These are phyloP conservation scores for Mycena haematopus DNA, from an alignment of 768 basidiomycete genomes.

Conservation along the genomic window DNA sequence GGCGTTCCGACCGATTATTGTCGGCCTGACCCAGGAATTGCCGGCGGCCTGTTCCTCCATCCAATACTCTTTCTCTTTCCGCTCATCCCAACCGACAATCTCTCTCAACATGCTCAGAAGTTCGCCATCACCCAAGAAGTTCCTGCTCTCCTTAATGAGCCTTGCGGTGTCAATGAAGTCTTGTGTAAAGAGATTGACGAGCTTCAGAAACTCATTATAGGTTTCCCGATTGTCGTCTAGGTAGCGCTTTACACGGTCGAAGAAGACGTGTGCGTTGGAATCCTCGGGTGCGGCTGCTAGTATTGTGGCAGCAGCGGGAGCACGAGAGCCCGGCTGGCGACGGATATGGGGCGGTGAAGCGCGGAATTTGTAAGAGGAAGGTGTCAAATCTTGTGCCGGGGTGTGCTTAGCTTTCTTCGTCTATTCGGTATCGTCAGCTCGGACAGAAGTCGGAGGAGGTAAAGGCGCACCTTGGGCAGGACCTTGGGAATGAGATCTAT, in stretches of 20 bases:
- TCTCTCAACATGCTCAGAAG: constrained; percentile 83
- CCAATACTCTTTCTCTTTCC: constrained; percentile 63
- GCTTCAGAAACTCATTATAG: constrained; percentile 94
- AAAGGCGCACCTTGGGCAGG: constrained; percentile 44
- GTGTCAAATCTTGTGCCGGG: constrained; percentile 45
- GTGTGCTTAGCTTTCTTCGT: constrained; percentile 45
- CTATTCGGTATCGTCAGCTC: constrained; percentile 24
- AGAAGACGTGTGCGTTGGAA: constrained; percentile 57
- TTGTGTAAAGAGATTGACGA: constrained; percentile 94
- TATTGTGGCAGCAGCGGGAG: constrained; percentile 34
- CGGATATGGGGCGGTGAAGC: constrained; percentile 42
- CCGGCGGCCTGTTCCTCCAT: constrained; percentile 53
- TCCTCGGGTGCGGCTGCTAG: constrained; percentile 33
- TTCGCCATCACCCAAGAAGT: constrained; percentile 80
- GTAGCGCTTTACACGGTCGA: constrained; percentile 84
- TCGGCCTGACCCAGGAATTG: constrained; percentile 59
- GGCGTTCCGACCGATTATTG: constrained; percentile 46
- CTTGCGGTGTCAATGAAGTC: constrained; percentile 89
- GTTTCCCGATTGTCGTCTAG: constrained; percentile 72
- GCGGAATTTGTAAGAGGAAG: constrained; percentile 44
- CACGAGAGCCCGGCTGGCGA: constrained; percentile 28
- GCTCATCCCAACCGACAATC: constrained; percentile 88
- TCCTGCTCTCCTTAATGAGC: constrained; percentile 79
- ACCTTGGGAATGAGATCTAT: constrained; percentile 37
- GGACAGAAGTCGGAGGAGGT: constrained; percentile 15